Base-by-base conservation (phyloP, 805 yeast species). In the Priceomyces carsonii region DNA sequence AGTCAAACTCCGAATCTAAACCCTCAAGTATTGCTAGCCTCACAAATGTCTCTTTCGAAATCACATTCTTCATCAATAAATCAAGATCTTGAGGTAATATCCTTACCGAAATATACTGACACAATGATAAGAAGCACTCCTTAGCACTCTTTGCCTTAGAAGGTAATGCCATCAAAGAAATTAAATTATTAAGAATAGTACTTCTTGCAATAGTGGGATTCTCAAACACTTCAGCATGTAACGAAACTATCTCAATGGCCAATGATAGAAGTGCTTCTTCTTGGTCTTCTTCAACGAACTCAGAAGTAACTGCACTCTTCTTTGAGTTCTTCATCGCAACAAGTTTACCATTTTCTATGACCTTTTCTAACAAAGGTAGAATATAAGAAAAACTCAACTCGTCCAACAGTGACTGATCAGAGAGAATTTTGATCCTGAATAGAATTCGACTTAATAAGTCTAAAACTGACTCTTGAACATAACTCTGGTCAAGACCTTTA, bases 241-340 rank as follows among this genome's bases (percentile, higher is more conserved):
- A 73, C 26, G 80, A 69, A 36, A 91, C 67, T 26, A 89, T 79
- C 50, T 86, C 95, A 48, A 90, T 59, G 0, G 91, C 84, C 38
- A 91, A 64, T 32, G 85, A 59, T 32, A 89, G 65, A 48, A 86
- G 91, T 55, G 89, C 97, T 57, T 90, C 96, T 53, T 85, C 89
- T n/a, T 80, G 80, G 47, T 81, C 87, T 55, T 86, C 95, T 36
- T 87, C 91, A 19, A 75, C 75, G 55, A 82, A 85, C 48, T 86
- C 95, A 2, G 81, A 66, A 19, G 80, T 82, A 1, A 72, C 65
- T 5, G 59, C 63, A 32, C 59, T 54, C 50, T 78, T 80, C 29
- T 67, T 69, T 3, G 80, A 66, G 48, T 75, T 77, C 43, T 66
- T 73, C 35, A 75, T 49, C 1, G 84, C 75, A 26, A 71, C 75